These are phyloP conservation scores for Cytospora leucostoma DNA, from an alignment of 2,329 filamentous ascomycete genomes.

Conservation along the genomic window DNA sequence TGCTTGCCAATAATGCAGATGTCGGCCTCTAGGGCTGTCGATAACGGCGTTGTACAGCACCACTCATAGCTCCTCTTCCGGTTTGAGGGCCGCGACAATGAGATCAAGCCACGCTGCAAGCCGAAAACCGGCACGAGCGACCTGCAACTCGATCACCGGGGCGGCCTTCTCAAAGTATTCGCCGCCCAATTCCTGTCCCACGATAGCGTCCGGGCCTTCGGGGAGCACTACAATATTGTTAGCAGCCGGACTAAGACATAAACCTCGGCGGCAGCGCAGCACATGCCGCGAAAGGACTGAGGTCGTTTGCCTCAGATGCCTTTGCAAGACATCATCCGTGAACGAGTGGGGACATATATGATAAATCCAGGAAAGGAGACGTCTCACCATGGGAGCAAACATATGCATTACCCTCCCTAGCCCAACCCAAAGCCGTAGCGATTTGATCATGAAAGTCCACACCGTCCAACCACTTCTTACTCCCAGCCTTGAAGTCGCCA, in stretches of 20 bases:
- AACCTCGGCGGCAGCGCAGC: too few relatives aligned
- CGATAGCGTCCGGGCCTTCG: constrained; percentile 59
- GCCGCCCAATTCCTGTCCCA: constrained; percentile 60
- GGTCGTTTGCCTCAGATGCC: neutral
- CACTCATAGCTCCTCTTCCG: constrained; percentile 37
- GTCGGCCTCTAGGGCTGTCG: neutral
- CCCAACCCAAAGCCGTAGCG: constrained; percentile 63
- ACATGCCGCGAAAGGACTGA: constrained; percentile 1
- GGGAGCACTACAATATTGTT: constrained; percentile 54
- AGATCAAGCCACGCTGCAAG: constrained; percentile 68
- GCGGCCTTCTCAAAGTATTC: constrained; percentile 65
- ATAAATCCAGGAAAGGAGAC: constrained; percentile 10
- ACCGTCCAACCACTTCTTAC: constrained; percentile 57
- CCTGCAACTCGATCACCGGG: constrained; percentile 64
- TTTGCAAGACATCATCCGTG: neutral
- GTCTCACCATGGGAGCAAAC: constrained; percentile 62
- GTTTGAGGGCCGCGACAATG: constrained; percentile 48
- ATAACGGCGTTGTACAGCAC: neutral
- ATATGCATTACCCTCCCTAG: constrained; percentile 61
- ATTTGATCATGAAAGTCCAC: constrained; percentile 56
- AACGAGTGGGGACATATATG: neutral
- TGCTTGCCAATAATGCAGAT: too few relatives aligned
- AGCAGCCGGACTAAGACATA: constrained; percentile 28
- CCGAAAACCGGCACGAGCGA: constrained; percentile 69
- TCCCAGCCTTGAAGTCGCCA: constrained; percentile 56